Evolutionary conservation across 148 eudicot genomes (phyloP), one percentile per base, ranked within the genome.

Genomic region (Selenicereus undatus): DNA sequence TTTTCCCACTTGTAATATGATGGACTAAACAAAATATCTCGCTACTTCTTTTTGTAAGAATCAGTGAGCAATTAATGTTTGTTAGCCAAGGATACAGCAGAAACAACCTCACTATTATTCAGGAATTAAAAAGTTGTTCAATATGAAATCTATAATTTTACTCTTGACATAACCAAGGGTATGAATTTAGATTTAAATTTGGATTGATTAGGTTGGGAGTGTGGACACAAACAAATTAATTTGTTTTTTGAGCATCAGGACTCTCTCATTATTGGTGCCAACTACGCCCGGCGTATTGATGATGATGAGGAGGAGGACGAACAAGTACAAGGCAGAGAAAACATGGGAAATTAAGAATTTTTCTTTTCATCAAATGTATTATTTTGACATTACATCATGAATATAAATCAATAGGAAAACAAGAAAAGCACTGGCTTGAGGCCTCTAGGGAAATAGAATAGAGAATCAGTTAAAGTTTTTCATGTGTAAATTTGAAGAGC

Each of bases 391-490:
- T 9, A 69, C 75, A 51, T 5, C 75, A 26, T 26, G 60, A 71
- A 24, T 78, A 80, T 74, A 73, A 43, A 84, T 74, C 73, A 52
- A 82, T 54, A 81, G 56, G 54, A 56, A 43, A 74, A 64, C 10
- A 58, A 27, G 12, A 18, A 8, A 26, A 4, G n/a, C 17, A 54
- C 21, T 29, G 27, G 13, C 52, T 70, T 16, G 3, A 56, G 22
- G 56, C 10, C 13, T 56, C 13, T 0, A 56, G 22, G 62, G 22
- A 56, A 56, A 58, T 54, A 48, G 27, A 30, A 48, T 29, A 64
- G 58, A 21, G 16, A 27, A 48, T 27, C 22, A 22, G 18, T 9
- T 27, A 11, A 11, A 21, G 56, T 27, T 69, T 45, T 26, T 12
- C 16, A 27, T 35, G 36, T 66, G 70, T 45, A 78, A 62, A 64